Percentiles rank a stretch among this genome's conserved stretches.
phyloP scores from a whole-genome alignment of 106 monocot genomes.

The Dioscorea dumetorum region DNA sequence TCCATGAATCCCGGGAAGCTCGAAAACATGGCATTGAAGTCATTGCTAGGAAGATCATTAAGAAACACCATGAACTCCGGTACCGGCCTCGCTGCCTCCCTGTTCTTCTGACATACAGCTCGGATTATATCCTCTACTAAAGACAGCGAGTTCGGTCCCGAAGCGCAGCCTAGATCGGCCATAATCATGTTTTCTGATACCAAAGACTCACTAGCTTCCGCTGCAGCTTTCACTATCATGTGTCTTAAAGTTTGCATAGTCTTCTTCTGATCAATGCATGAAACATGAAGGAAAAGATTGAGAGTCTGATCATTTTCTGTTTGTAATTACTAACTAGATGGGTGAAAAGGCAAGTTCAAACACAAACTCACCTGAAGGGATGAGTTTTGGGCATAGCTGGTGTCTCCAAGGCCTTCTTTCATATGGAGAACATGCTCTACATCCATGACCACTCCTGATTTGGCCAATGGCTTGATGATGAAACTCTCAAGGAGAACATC shows the following conservation, averaged over 20 bases:
- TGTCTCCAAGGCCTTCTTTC: conserved; percentile 1
- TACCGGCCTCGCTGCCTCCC: conserved; percentile 3
- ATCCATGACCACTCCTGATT: background rate
- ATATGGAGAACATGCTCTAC: background rate
- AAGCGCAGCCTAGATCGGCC: conserved; percentile 69
- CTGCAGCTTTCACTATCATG: conserved; percentile 25
- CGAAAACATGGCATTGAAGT: conserved; percentile 64
- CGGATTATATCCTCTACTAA: conserved; percentile 28
- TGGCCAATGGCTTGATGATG: too few species aligned
- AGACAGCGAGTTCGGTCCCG: conserved; percentile 38
- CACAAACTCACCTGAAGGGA: background rate
- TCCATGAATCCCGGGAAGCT: conserved; percentile 25
- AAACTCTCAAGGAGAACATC: too few species aligned
- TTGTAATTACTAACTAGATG: background rate
- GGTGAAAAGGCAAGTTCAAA: too few species aligned
- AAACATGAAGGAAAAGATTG: background rate
- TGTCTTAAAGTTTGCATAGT: conserved; percentile 40
- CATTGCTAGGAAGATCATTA: conserved; percentile 76
- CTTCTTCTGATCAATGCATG: conserved; percentile 27
- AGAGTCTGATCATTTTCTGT: background rate
- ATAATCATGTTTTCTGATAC: conserved; percentile 25
- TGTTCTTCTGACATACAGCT: conserved; percentile 19
- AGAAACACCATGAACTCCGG: conserved; percentile 55
- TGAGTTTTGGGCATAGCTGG: conserved; percentile 1
- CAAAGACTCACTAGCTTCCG: conserved; percentile 19